A percentile compares a stretch with the other conserved stretches of the same genome.
Conservation (phyloP, 164 flowering plant species). For the Magnolia kwangsiensis region DNA sequence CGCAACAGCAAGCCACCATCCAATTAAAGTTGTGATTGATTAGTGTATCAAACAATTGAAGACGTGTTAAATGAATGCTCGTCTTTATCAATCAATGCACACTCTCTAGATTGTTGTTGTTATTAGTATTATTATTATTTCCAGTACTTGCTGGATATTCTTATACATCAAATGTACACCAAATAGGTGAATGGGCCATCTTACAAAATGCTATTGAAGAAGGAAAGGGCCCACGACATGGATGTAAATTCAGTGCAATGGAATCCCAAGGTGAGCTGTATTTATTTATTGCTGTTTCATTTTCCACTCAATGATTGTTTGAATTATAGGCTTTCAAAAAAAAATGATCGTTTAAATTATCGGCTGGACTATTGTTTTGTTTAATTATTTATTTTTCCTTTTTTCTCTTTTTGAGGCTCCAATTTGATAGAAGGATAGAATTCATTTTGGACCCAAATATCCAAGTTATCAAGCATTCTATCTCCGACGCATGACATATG, state of each 20-base stretch:
- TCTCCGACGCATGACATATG: not conserved
- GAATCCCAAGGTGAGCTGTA: conserved; percentile 61
- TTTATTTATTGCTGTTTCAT: not conserved
- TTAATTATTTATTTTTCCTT: not conserved
- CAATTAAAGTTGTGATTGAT: not conserved
- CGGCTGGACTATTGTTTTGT: not conserved
- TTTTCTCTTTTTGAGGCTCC: not conserved
- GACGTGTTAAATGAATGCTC: not conserved
- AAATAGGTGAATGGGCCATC: conserved; percentile 67
- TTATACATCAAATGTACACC: not conserved
- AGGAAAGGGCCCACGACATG: conserved; percentile 91
- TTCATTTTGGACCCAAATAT: not conserved
- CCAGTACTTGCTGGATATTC: not conserved
- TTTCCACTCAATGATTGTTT: not conserved
- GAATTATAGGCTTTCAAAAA: too few species aligned
- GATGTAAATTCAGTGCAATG: conserved; percentile 90
- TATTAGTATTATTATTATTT: too few species aligned
- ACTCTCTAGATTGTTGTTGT: not conserved
- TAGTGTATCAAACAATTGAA: not conserved
- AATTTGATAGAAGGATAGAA: not conserved
- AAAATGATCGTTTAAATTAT: not conserved
- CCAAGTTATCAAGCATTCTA: not conserved
- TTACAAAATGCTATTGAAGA: conserved; percentile 58
- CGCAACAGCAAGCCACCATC: not conserved
- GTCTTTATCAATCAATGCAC: not conserved